Evolutionary conservation across 306 rosid genomes (phyloP).

Genomic region (Echinosophora koreensis): DNA sequence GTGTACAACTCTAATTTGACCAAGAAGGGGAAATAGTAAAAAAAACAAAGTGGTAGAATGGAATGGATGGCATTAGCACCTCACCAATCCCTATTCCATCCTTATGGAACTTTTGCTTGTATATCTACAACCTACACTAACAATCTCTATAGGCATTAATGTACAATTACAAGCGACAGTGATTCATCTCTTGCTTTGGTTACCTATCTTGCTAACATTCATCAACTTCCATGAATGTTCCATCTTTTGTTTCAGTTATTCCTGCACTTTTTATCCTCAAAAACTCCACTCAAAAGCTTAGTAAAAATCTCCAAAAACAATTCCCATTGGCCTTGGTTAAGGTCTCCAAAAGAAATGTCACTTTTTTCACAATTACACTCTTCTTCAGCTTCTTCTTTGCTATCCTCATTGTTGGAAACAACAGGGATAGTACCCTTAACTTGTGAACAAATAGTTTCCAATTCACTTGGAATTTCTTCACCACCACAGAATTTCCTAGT

Average conservation of each 20-base stretch:
- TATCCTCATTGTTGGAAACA: constrained; percentile 17
- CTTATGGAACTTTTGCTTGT: constrained; percentile 24
- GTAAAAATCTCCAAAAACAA: constrained; percentile 65
- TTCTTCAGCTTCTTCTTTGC: constrained; percentile 36
- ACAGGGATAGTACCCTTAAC: constrained; percentile 59
- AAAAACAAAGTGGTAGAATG: constrained; percentile 35
- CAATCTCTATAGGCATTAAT: constrained; percentile 41
- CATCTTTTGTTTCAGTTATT: constrained; percentile 57
- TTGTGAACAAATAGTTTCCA: constrained; percentile 68
- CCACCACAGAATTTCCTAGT: constrained; percentile 65
- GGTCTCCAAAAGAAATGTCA: constrained; percentile 70
- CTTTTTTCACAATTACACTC: constrained; percentile 46
- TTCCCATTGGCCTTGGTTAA: constrained; percentile 73
- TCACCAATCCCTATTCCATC: constrained; percentile 74
- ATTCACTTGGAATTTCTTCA: constrained; percentile 58
- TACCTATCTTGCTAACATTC: constrained; percentile 30
- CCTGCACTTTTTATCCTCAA: constrained; percentile 56
- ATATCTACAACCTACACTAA: constrained; percentile 68
- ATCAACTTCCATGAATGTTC: constrained; percentile 62
- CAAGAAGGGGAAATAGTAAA: constrained; percentile 29
- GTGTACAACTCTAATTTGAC: constrained; percentile 45
- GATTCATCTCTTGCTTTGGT: constrained; percentile 45
- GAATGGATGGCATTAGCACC: constrained; percentile 71
- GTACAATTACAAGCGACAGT: constrained; percentile 54
- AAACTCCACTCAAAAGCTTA: constrained; percentile 57